Conservation (phyloP, 176 grass and related monocot species). For the Aechmea fasciata region DNA sequence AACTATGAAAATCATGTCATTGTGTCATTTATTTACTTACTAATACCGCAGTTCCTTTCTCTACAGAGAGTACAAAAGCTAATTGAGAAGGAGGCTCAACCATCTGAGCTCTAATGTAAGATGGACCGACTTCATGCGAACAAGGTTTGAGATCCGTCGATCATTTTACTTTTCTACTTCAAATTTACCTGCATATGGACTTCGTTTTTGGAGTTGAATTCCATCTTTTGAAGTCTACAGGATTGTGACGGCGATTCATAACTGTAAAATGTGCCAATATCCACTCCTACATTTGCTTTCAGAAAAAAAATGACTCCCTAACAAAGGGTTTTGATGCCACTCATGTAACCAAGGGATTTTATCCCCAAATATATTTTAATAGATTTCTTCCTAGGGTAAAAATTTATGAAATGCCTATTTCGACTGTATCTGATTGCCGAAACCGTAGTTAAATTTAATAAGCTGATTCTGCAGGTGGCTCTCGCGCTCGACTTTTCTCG, state of each 20-base stretch:
- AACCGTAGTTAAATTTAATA: too few species aligned
- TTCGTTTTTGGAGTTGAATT: background rate
- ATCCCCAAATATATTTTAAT: too few species aligned
- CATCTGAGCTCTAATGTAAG: background rate
- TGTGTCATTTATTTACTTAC: background rate
- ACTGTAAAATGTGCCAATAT: background rate
- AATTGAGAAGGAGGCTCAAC: constrained; percentile 12
- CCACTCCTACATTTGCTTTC: background rate
- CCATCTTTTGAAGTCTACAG: background rate
- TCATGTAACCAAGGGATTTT: too few species aligned
- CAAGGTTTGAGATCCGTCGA: background rate
- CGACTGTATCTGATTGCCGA: too few species aligned
- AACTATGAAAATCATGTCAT: background rate
- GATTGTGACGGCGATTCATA: background rate
- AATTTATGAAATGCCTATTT: too few species aligned
- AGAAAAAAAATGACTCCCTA: background rate
- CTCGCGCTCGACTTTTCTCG: too few species aligned
- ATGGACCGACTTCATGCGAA: background rate
- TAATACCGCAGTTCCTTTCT: background rate
- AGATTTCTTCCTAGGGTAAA: too few species aligned
- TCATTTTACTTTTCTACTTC: background rate
- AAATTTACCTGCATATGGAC: background rate
- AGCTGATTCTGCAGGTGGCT: too few species aligned
- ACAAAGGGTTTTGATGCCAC: background rate
- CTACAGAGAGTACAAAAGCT: constrained; percentile 17